Conservation (phyloP, 441 rosid species). For the Cnidoscolus chayamansa region DNA sequence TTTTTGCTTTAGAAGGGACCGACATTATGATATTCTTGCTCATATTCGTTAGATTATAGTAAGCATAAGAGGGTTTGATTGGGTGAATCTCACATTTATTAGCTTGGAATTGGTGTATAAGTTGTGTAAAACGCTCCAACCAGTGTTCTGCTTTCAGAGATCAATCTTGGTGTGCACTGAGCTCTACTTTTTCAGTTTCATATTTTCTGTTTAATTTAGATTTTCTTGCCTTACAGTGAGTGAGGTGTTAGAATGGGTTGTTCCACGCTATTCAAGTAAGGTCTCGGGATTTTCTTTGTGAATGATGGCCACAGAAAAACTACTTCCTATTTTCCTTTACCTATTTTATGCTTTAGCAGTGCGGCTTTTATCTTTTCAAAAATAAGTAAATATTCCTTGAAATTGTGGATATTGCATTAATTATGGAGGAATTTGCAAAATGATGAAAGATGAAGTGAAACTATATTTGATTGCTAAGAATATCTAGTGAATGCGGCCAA, state of each 20-base stretch:
- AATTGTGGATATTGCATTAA: background rate
- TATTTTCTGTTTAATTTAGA: background rate
- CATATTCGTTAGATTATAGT: background rate
- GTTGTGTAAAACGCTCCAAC: background rate
- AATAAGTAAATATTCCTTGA: background rate
- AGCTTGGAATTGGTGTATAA: background rate
- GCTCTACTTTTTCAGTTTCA: background rate
- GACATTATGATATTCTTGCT: background rate
- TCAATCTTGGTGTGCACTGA: background rate
- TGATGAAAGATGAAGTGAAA: background rate
- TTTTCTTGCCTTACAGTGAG: background rate
- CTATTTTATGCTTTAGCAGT: background rate
- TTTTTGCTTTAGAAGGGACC: background rate
- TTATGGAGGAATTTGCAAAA: background rate
- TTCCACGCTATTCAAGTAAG: background rate
- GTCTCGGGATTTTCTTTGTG: background rate
- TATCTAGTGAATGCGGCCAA: background rate
- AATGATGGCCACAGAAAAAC: background rate
- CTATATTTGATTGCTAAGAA: conserved; percentile 6
- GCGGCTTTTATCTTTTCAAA: background rate
- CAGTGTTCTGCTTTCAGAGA: background rate
- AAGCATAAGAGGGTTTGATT: background rate
- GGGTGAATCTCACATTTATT: background rate
- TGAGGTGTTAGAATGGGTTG: background rate
- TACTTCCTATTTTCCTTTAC: background rate